Base-by-base conservation (phyloP, 2,329 filamentous ascomycete species). In the Pseudogymnoascus destructans region DNA sequence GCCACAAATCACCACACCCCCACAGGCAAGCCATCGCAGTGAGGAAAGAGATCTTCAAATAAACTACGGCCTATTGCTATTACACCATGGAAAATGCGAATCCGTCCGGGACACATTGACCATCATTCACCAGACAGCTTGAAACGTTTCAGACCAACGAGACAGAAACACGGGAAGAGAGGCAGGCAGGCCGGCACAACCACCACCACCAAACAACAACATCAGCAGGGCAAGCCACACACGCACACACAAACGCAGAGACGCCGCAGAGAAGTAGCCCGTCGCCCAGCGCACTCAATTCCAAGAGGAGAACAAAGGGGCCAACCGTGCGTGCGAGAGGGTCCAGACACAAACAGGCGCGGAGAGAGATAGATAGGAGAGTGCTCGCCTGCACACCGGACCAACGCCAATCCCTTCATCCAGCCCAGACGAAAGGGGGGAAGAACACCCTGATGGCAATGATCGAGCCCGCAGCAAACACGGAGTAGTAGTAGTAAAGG, bases 21-120 rank as follows among this genome's bases (percentile, higher is more conserved):
- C 21, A 46, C 40, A 49, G 13, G 13, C 7, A 49, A 49, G 21
- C 46, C 23, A 17, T 30, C 46, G 4, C 8, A 52, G 25, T 30
- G 46, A 30, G 46, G 25, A 59, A 66, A 66, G 65, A 61, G 61
- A 68, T 64, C 64, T 68, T 66, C 68, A 66, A 59, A 67, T 68
- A 67, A 67, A 70, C 67, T 69, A 69, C 66, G 66, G 46, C 68
- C 67, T 69, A 67, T 70, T 68, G 67, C 68, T 70, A 70, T 70
- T 69, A 70, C 67, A 70, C 66, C 67, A 61, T 69, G 69, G 65
- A 69, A 64, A 68, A 69, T 68, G 66, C 66, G 65, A 63, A 67
- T 52, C 46, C 23, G n/a, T 52, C 46, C 46, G 25, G 46, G 46
- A 52, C 46, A 52, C 46, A 52, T 52, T 30, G 46, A 52, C 46